Base-by-base conservation (phyloP, 2,329 filamentous ascomycete species). In the Trichoderma harzianum region DNA sequence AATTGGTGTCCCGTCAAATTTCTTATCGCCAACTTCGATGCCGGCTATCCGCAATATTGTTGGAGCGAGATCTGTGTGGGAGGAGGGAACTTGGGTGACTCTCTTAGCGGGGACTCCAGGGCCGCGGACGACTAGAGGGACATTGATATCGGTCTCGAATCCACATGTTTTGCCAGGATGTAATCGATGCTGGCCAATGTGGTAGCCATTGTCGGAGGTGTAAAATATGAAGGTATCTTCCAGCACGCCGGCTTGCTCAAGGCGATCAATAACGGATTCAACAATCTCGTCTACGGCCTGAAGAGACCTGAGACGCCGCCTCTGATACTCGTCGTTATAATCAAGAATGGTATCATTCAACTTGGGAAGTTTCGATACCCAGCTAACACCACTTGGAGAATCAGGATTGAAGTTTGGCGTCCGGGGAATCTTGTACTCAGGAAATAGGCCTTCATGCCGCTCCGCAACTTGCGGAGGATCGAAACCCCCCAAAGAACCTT, bases 361-460 rank as follows among this genome's bases (percentile, higher is more conserved):
- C 69, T 80, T 78, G 0, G 81, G 77, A 6, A 87, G 80, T 3
- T 79, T 75, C 2, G 78, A 77, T 14, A 88, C 78, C 85, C 86
- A 88, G 53, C 79, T 83, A n/a, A 83, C 86, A n/a, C 77, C 74
- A 10, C 78, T 79, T 1, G 77, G 75, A 73, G 83, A 80, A 3
- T 88, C 84, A 0, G 91, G 90, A 74, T 94, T 93, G 79, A 93
- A 93, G 77, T 89, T 88, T 0, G 83, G 80, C 0, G 86, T 89
- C 10, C 91, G 83, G 0, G 91, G 91, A 0, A 92, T 86, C 26
- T 83, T 86, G 0, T 83, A 85, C 32, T 87, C 85, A 3, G 84
- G 78, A 77, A 93, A 93, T 0, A 93, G 83, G 76, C 91, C 79
- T 53, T 84, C 82, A 73, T 94, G 91, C 57, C 90, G 83, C 55